Base-by-base conservation (phyloP, 208 protist genomes). In the Wallacemonas collosoma region DNA sequence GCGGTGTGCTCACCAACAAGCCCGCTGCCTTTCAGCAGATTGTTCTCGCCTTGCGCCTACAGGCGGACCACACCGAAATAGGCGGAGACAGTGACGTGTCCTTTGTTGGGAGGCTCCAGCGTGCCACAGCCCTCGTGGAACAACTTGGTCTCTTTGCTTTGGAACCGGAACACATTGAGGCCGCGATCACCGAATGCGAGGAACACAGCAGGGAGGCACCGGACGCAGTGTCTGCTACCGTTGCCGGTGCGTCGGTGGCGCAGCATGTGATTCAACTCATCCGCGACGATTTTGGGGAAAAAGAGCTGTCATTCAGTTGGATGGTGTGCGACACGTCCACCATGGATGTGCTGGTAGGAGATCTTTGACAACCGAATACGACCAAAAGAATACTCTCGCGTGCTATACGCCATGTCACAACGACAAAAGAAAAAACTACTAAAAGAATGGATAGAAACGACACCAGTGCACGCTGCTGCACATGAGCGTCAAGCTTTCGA, bases 171-270 rank as follows among this genome's bases (percentile, higher is more conserved):
- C 75, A 78, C 47, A 35, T 75, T 11, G 40, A 43, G n/a, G 63
- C 38, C 17, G 71, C 36, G 41, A 9, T 69, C 4, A 50, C 7
- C 8, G 48, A 6, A 11, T 7, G 38, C 15, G 71, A 71, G 39
- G 79, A 78, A 2, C 54, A 58, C 58, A n/a, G 43, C 38, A 11
- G 6, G 2, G 39, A 38, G 17, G 36, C 53, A 35, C 45, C 60
- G 43, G n/a, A 57, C 44, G 76, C 69, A 58, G 73, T 88, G 55
- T 56, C 62, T 6, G 73, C 69, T 58, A 87, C 85, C 12, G 51
- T 86, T 1, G 81, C 81, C 15, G 85, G 85, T 44, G 81, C 85
- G 62, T 75, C 71, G 39, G 53, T 85, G 15, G 81, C 85, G 51
- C 81, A 87, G 75, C 72, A 85, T 48, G 43, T 90, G 51, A 81